phyloP scores from a whole-genome alignment of 2,329 filamentous ascomycete species.

The Penicillium italicum region DNA sequence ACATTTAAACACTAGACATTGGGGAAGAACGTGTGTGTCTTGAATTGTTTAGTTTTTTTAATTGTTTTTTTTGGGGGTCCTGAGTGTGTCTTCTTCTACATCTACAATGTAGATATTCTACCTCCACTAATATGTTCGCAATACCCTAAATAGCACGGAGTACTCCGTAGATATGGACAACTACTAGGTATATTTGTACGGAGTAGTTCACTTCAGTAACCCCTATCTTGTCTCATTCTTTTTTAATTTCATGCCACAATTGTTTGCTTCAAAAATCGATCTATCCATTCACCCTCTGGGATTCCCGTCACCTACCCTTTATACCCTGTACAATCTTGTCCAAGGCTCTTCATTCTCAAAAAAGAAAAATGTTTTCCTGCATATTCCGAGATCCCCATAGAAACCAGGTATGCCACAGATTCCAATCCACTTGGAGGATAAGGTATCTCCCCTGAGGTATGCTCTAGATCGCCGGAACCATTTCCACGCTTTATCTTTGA shows the following conservation, averaged over 20 bases:
- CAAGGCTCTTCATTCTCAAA: not conserved
- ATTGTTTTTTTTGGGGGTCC: too few species aligned
- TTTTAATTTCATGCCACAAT: not conserved
- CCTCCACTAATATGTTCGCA: too few species aligned
- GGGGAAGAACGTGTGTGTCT: not conserved
- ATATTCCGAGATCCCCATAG: slow-evolving; percentile 7
- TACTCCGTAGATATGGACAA: too few species aligned
- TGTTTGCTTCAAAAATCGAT: not conserved
- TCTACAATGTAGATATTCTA: too few species aligned
- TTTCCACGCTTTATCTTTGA: too few species aligned
- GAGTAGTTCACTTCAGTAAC: not conserved
- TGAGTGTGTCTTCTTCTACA: not conserved
- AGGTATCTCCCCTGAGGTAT: not conserved
- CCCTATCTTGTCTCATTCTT: not conserved
- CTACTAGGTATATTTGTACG: too few species aligned
- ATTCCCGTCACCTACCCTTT: not conserved
- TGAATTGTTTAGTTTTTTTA: too few species aligned
- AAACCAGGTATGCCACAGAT: slow-evolving; percentile 4
- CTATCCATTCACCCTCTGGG: not conserved
- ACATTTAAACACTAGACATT: not conserved
- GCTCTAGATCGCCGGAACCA: not conserved
- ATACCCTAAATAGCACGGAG: too few species aligned
- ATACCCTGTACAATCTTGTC: not conserved
- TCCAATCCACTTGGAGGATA: slow-evolving; percentile 4
- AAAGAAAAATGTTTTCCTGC: slow-evolving; percentile 1